Conservation (phyloP, 805 yeast genomes). For the Jamesozyma spencerorum region DNA sequence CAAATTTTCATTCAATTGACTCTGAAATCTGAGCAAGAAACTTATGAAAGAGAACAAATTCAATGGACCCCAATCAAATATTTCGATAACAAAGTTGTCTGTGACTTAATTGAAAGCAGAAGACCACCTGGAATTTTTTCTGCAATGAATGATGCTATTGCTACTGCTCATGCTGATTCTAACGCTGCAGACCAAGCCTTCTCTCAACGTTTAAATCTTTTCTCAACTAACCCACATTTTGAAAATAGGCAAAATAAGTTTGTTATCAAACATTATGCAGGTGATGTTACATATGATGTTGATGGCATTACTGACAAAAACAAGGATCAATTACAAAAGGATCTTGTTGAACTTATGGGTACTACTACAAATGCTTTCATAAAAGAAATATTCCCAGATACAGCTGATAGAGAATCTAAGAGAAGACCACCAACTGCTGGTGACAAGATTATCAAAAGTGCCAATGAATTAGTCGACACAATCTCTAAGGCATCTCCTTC, state of each 20-base stretch:
- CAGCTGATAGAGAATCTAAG: constrained; percentile 56
- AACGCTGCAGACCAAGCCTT: constrained; percentile 94
- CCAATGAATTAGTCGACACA: constrained; percentile 82
- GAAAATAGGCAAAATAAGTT: constrained; percentile 83
- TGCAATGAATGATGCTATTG: constrained; percentile 91
- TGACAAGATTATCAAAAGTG: constrained; percentile 86
- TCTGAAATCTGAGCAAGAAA: constrained; percentile 94
- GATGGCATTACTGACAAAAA: constrained; percentile 91
- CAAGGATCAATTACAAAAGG: constrained; percentile 87
- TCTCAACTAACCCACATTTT: constrained; percentile 74
- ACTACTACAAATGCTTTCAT: constrained; percentile 64
- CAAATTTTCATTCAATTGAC: constrained; percentile 95
- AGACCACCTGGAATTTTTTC: constrained; percentile 97
- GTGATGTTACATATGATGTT: constrained; percentile 92
- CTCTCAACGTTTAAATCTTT: constrained; percentile 81
- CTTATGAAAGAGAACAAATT: constrained; percentile 88
- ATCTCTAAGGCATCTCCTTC: constrained; percentile 88
- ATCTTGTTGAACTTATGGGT: constrained; percentile 67
- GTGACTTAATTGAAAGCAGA: constrained; percentile 87
- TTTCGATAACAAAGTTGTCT: constrained; percentile 91
- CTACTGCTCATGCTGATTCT: constrained; percentile 97
- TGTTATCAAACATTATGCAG: constrained; percentile 92
- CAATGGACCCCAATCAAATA: constrained; percentile 96
- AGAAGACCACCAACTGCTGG: constrained; percentile 94
- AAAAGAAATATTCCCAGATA: constrained; percentile 49